Base-by-base conservation (phyloP, 176 grass and related monocot genomes). In the Musa beccarii region DNA sequence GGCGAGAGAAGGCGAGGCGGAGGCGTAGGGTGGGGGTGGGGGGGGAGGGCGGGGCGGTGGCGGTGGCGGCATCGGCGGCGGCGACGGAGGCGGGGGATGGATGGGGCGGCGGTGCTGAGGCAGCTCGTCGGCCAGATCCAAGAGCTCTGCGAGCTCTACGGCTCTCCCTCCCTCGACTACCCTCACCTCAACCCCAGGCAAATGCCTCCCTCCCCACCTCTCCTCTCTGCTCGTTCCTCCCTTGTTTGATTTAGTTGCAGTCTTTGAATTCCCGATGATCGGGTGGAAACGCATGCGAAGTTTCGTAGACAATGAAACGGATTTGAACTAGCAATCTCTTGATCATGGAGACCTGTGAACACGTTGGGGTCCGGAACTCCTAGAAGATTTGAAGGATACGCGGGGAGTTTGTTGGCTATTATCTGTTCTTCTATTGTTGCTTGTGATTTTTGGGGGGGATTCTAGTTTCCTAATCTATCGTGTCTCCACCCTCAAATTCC, bases 81-180 rank as follows among this genome's bases (percentile, higher is more conserved):
- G 57, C 78, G 83, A 78, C 49, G 76, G 80, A 52, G 74, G 83
- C 63, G 43, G 83, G 69, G 72, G 57, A 90, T 90, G 88, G 90
- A 82, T 73, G 88, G 83, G 76, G 91, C 87, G 80, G 81, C 83
- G 79, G 81, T 85, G 84, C 91, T 99, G 83, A 82, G 96, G 74
- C 86, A 87, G 76, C 85, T 99, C 67, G 96, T 99, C 62, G 91
- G 91, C 17, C 88, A 88, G 86, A 84, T 99, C 55, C 89, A 95
- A 83, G 96, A 92, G 86, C 83, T 95, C 49, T 95, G 91, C 83
- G 91, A 95, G 85, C 72, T 99, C 74, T 94, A 99, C 86, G 91
- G 89, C 81, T 89, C 87, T 51, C 77, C 85, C 71, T 82, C 84
- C 57, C 80, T 66, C 23, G 79, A 80, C 50, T 49, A 53, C 77